phyloP scores from a whole-genome alignment of 139 green algal genomes.

The Chlorella ohadii region DNA sequence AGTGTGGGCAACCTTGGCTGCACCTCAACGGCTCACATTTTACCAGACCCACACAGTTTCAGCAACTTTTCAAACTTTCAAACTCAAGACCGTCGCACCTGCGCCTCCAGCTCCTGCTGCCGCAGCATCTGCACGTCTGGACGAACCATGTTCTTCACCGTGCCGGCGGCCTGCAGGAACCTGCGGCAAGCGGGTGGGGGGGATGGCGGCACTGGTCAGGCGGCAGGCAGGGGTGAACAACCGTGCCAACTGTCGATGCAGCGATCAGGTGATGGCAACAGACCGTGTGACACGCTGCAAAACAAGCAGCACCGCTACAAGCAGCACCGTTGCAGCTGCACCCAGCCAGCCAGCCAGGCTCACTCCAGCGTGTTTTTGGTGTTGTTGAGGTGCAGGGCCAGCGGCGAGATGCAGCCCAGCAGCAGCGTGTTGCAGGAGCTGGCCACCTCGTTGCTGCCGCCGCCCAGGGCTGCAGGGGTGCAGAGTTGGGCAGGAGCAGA shows the following conservation, averaged over 20 bases:
- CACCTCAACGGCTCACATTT: no score
- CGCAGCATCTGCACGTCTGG: conserved; percentile 27
- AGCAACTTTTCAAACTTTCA: no score
- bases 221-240: not conserved
- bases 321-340: no score
- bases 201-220: not conserved
- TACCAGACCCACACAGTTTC: no score
- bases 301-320: no score
- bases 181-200: not conserved
- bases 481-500: not conserved
- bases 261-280: no score
- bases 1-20: no score
- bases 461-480: conserved; percentile 26
- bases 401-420: conserved; percentile 35
- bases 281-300: no score
- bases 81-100: conserved; percentile 3
- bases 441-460: conserved; percentile 21
- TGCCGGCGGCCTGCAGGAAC: conserved; percentile 25
- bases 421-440: conserved; percentile 43
- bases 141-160: conserved; percentile 24
- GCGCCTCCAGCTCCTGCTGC: conserved; percentile 24
- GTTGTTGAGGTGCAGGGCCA: conserved; percentile 2
- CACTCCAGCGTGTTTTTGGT: conserved; percentile 29
- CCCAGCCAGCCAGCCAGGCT: no score
- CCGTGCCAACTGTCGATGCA: not conserved